A percentile compares a stretch with the other conserved stretches of the same genome.
Conservation (phyloP, 345 rosid genomes). For the Salix exigua region DNA sequence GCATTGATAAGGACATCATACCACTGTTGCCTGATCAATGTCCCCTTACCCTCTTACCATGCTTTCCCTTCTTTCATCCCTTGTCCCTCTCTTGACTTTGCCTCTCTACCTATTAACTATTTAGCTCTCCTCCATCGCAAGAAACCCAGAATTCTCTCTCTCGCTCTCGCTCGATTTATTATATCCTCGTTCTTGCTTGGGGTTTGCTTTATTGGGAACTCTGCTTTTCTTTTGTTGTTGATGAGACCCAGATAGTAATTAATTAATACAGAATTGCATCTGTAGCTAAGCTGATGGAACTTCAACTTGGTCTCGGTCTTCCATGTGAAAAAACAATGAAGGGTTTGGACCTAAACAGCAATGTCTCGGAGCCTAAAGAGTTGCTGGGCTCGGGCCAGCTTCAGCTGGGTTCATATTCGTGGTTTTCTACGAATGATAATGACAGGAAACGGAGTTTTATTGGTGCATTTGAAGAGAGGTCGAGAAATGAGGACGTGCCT, state of each 20-base stretch:
- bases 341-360: constrained; percentile 29
- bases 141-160: not conserved
- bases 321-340: constrained; percentile 9
- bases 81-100: not conserved
- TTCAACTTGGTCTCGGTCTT: constrained; percentile 43
- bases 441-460: constrained; percentile 20
- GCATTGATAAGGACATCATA: constrained; percentile 18
- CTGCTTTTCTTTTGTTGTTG: constrained; percentile 9
- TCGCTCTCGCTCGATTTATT: not conserved
- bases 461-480: constrained; percentile 16
- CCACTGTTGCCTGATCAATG: constrained; percentile 18
- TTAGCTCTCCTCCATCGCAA: not conserved
- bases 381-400: not conserved
- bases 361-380: constrained; percentile 3
- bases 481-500: constrained; percentile 2
- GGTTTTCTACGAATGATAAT: not conserved
- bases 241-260: not conserved
- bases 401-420: not conserved
- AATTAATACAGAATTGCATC: not conserved
- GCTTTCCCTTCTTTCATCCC: not conserved
- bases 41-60: constrained; percentile 11
- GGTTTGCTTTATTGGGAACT: not conserved
- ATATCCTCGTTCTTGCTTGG: not conserved
- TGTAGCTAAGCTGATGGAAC: constrained; percentile 29
- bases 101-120: not conserved